A percentile compares a stretch with the other conserved stretches of the same genome.
phyloP scores from a whole-genome alignment of 805 yeast genomes.

The Saccharomycopsis fibuligera region DNA sequence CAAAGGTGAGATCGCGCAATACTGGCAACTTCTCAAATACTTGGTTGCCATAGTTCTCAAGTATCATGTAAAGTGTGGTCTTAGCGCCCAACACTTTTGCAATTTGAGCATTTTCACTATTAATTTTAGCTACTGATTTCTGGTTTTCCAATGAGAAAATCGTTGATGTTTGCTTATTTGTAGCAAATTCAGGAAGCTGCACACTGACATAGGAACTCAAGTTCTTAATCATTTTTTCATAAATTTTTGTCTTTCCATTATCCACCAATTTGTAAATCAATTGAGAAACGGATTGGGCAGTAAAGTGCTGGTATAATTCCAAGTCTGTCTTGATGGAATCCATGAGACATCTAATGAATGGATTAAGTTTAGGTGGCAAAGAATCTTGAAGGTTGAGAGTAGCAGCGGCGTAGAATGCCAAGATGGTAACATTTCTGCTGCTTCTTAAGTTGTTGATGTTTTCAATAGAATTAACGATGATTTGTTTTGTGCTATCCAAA shows the following conservation, averaged over 20 bases:
- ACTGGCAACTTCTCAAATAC: constrained; percentile 62
- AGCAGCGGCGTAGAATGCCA: constrained; percentile 76
- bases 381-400: constrained; percentile 49
- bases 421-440: constrained; percentile 50
- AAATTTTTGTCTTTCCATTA: constrained; percentile 60
- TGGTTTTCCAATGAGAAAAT: constrained; percentile 20
- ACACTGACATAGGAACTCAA: constrained; percentile 91
- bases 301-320: constrained; percentile 56
- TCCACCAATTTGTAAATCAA: constrained; percentile 55
- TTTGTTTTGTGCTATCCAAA: constrained; percentile 69
- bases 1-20: constrained; percentile 57
- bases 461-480: constrained; percentile 58
- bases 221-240: constrained; percentile 85
- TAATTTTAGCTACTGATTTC: constrained; percentile 18
- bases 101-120: constrained; percentile 13
- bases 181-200: constrained; percentile 87
- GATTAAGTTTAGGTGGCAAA: constrained; percentile 84
- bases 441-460: constrained; percentile 53
- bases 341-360: constrained; percentile 85
- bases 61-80: constrained; percentile 55
- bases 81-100: constrained; percentile 81
- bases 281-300: constrained; percentile 62
- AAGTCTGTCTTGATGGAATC: constrained; percentile 81
- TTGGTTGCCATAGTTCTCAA: constrained; percentile 44
- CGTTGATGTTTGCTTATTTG: constrained; percentile 38